These are phyloP conservation scores for Backusella luteola DNA, from an alignment of 192 early-diverging fungal genomes.

Conservation along the genomic window DNA sequence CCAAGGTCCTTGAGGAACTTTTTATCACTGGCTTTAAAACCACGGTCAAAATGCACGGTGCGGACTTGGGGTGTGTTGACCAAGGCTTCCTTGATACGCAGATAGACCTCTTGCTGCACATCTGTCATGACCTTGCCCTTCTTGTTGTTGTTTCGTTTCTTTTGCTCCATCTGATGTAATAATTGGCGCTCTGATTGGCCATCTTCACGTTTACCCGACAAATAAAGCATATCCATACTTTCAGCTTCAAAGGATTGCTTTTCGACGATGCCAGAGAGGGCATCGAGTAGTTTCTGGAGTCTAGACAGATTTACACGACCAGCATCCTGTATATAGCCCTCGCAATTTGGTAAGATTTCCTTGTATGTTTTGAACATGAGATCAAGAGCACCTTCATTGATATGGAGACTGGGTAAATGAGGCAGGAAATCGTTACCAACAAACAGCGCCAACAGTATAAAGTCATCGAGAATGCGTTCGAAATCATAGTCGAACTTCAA, in stretches of 20 bases:
- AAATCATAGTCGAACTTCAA: conserved; percentile 73
- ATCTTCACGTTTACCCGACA: conserved; percentile 47
- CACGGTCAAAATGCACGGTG: conserved; percentile 43
- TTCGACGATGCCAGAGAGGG: conserved; percentile 53
- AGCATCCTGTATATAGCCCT: conserved; percentile 87
- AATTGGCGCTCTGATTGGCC: conserved; percentile 25
- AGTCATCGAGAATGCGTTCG: conserved; percentile 96
- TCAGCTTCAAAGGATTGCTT: conserved; percentile 50
- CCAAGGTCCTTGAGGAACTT: conserved; percentile 49
- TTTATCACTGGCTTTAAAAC: conserved; percentile 44
- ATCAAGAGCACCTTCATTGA: conserved; percentile 84
- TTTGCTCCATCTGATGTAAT: conserved; percentile 26
- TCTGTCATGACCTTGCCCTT: conserved; percentile 22
- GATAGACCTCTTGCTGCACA: neutral
- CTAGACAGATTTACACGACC: conserved; percentile 64
- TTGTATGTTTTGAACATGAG: conserved; percentile 70
- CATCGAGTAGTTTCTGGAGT: conserved; percentile 62
- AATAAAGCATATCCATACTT: conserved; percentile 41
- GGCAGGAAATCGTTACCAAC: conserved; percentile 99
- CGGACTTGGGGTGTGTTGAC: conserved; percentile 14
- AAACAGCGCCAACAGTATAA: conserved; percentile 90
- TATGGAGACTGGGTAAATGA: conserved; percentile 90
- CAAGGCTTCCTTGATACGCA: neutral
- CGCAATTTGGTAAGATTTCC: conserved; percentile 60
- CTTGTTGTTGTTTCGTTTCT: conserved; percentile 16